phyloP scores from a whole-genome alignment of 1,284 basidiomycete species.

The Trichosporon coremiiforme region DNA sequence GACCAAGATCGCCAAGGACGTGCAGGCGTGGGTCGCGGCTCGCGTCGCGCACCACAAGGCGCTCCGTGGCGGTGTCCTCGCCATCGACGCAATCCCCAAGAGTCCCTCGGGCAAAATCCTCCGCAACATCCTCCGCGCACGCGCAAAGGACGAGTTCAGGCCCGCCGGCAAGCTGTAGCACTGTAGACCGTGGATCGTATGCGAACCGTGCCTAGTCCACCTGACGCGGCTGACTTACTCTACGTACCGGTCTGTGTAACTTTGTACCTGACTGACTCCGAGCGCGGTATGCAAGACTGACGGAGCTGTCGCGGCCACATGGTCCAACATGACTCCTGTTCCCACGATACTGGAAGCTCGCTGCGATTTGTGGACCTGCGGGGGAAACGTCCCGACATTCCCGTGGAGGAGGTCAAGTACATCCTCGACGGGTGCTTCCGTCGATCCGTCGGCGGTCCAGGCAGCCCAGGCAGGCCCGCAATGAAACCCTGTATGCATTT shows the following conservation, averaged over 20 bases:
- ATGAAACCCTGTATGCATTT: not conserved
- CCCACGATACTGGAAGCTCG: not conserved
- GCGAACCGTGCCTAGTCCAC: not conserved
- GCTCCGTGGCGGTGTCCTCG: constrained; percentile 58
- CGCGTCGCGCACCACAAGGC: constrained; percentile 61
- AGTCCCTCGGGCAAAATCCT: constrained; percentile 48
- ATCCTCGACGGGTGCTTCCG: not conserved
- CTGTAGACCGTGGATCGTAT: too few species aligned
- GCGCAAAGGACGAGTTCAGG: constrained; percentile 27
- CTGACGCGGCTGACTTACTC: not conserved
- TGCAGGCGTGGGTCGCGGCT: constrained; percentile 63
- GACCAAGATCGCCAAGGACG: constrained; percentile 52
- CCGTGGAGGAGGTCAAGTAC: not conserved
- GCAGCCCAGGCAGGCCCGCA: not conserved
- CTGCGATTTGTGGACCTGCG: not conserved
- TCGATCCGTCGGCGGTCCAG: not conserved
- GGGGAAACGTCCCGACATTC: not conserved
- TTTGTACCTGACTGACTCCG: not conserved
- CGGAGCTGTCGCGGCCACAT: too few species aligned
- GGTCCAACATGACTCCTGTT: not conserved
- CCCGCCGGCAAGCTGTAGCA: not conserved
- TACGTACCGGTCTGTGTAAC: too few species aligned
- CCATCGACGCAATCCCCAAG: constrained; percentile 59
- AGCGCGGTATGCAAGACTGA: not conserved
- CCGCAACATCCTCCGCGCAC: constrained; percentile 44